Evolutionary conservation across 495 filamentous ascomycete genomes (phyloP).

Genomic region (Mycothermus thermophilus): DNA sequence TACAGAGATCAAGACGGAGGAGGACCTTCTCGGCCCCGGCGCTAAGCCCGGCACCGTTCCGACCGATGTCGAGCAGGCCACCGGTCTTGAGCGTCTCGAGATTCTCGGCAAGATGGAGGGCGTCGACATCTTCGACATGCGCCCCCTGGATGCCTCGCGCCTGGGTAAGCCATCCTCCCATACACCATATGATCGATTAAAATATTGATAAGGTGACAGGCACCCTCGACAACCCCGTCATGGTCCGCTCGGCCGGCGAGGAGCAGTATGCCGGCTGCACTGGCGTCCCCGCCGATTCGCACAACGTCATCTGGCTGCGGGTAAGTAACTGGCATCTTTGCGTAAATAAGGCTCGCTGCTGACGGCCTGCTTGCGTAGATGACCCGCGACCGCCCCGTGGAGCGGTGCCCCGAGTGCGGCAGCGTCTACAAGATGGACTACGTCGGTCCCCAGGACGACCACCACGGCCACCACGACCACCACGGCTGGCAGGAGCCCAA

Average conservation of each 20-base stretch:
- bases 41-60: slow-evolving; percentile 70
- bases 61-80: slow-evolving; percentile 85
- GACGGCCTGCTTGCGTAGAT: slow-evolving; percentile 35
- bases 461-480: slow-evolving; percentile 40
- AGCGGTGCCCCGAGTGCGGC: slow-evolving; percentile 93
- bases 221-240: slow-evolving; percentile 78
- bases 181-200: too few relatives aligned
- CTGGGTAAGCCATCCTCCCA: too few relatives aligned
- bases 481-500: slow-evolving; percentile 64
- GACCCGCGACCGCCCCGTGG: slow-evolving; percentile 75
- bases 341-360: neutral
- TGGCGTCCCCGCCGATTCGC: slow-evolving; percentile 81
- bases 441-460: slow-evolving; percentile 63
- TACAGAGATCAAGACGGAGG: slow-evolving; percentile 66
- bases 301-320: slow-evolving; percentile 77
- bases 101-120: slow-evolving; percentile 99
- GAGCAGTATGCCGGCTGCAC: slow-evolving; percentile 98
- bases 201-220: slow-evolving; percentile 35
- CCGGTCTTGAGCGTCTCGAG: slow-evolving; percentile 95
- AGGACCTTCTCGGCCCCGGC: slow-evolving; percentile 75
- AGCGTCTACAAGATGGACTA: slow-evolving; percentile 95
- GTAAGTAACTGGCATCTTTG: slow-evolving; percentile 39
- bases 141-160: slow-evolving; percentile 74
- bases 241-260: slow-evolving; percentile 77
- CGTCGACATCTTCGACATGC: slow-evolving; percentile 97